phyloP scores from a whole-genome alignment of 2,329 filamentous ascomycete species.

The Rhynchosporium graminicola region DNA sequence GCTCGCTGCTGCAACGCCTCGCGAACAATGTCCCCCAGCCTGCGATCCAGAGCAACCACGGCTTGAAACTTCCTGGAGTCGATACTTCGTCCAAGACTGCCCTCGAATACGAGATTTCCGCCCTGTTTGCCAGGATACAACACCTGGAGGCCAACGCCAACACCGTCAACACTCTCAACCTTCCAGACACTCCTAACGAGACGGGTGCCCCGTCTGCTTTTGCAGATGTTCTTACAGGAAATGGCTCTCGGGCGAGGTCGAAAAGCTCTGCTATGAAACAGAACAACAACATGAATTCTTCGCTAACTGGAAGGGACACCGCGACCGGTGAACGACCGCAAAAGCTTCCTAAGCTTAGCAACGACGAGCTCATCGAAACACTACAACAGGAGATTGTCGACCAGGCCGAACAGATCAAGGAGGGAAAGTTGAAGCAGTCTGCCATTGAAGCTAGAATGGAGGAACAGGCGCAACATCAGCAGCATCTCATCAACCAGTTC shows the following conservation, averaged over 20 bases:
- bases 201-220: conserved; percentile 66
- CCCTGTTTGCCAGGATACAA: conserved; percentile 75
- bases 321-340: conserved; percentile 35
- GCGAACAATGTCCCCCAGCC: conserved; percentile 41
- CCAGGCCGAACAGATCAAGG: conserved; percentile 90
- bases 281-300: conserved; percentile 42
- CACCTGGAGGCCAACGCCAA: conserved; percentile 79
- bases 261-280: conserved; percentile 41
- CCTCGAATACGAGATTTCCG: conserved; percentile 80
- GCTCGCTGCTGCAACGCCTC: conserved; percentile 55
- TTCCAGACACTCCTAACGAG: conserved; percentile 84
- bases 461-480: conserved; percentile 82
- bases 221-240: conserved; percentile 50
- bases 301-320: conserved; percentile 38
- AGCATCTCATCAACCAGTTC: conserved; percentile 77
- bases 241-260: conserved; percentile 40
- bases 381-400: conserved; percentile 89
- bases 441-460: conserved; percentile 83
- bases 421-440: conserved; percentile 81
- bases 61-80: conserved; percentile 73
- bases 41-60: conserved; percentile 27
- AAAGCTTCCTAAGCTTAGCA: conserved; percentile 55
- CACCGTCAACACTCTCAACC: conserved; percentile 55
- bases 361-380: conserved; percentile 82
- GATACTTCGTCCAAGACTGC: conserved; percentile 73